phyloP scores from a whole-genome alignment of 257 asterid genomes.

The Solanum commersonii region DNA sequence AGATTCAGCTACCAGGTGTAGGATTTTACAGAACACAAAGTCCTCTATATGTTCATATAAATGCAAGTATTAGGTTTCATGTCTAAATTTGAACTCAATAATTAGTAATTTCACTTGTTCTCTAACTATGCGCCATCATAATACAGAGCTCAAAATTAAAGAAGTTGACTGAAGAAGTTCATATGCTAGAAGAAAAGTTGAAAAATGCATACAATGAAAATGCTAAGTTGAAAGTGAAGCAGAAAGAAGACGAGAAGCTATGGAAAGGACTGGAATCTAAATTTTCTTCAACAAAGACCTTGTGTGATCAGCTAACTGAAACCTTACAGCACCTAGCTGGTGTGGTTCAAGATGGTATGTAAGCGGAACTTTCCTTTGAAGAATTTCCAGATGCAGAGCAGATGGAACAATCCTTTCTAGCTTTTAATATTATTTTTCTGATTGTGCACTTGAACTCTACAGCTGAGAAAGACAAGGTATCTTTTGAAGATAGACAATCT shows the following conservation, averaged over 20 bases:
- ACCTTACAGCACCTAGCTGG: constrained; percentile 60
- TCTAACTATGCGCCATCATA: not conserved
- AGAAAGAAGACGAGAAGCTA: constrained; percentile 91
- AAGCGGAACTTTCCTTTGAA: not conserved
- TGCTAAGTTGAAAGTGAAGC: constrained; percentile 72
- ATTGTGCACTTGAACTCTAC: constrained; percentile 15
- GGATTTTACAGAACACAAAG: not conserved
- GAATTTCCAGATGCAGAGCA: not conserved
- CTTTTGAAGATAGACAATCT: constrained; percentile 65
- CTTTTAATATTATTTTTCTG: constrained; percentile 8
- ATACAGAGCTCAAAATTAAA: constrained; percentile 78
- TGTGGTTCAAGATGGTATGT: constrained; percentile 77
- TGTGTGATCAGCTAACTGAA: constrained; percentile 75
- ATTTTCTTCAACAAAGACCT: constrained; percentile 62
- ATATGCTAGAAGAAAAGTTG: constrained; percentile 69
- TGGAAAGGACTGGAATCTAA: constrained; percentile 93
- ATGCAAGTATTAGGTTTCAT: not conserved
- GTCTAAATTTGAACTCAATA: not conserved
- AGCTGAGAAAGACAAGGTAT: constrained; percentile 83
- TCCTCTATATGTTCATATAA: not conserved
- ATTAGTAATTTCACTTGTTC: constrained; percentile 1
- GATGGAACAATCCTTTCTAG: not conserved
- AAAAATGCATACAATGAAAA: constrained; percentile 83
- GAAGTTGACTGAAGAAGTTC: constrained; percentile 61
- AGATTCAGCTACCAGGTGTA: not conserved